Evolutionary conservation across 345 rosid genomes (phyloP), one percentile per base, ranked within the genome.

Genomic region (Linum usitatissimum): DNA sequence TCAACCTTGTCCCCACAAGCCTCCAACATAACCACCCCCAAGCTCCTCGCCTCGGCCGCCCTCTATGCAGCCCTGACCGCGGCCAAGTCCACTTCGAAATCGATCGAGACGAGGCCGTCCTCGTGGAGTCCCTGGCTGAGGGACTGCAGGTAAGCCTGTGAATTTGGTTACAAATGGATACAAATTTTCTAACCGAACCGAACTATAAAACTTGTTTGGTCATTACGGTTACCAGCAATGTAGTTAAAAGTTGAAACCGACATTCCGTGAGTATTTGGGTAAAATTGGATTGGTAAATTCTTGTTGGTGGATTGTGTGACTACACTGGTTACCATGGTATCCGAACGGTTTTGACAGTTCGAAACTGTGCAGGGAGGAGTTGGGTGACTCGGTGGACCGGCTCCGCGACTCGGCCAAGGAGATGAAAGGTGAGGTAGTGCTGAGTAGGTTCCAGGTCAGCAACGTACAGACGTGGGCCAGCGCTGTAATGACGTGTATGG

Each of bases 381-480:
- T 88, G 67, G 71, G 77, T 15, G 86, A 83, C 63, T 28, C 86
- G 2, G 76, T 84, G 12, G 85, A 83, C 12, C 82, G 79, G 68
- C 73, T 91, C 20, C 76, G 76, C 55, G 76, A 66, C 59, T 91
- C 97, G 6, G 69, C 83, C 1, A 71, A 59, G 0, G 94, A 91
- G 74, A 70, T 88, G 93, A 66, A 75, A 19, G 48, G 48, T 12
- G 48, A 40, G 18, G 48, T 66, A 1, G 75, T 63, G 59, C 63
- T 55, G 3, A 40, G 80, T 9, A 64, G 79, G 66, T 84, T 77
- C 38, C 62, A 48, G 53, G 51, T 73, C 7, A 79, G 66, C 30
- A 80, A 90, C 58, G 61, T 90, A 10, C 81, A 84, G 69, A 87
- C 91, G 6, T 88, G 97, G 96, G 91, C 77, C 40, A 86, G 94